Conservation (phyloP, 2,329 filamentous ascomycete species). For the Alternaria panax region DNA sequence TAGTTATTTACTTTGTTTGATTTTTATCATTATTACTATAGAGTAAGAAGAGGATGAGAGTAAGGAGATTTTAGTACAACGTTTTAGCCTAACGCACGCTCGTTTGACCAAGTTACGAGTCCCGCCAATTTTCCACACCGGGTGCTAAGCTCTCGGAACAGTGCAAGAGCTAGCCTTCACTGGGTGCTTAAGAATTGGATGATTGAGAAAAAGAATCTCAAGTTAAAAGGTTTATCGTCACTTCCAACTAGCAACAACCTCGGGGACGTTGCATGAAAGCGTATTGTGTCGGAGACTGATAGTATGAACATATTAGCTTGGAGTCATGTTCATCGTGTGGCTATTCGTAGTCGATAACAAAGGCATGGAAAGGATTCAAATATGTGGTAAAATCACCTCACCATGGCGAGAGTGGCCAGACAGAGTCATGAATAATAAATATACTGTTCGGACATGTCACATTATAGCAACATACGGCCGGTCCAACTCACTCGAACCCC, state of each 20-base stretch:
- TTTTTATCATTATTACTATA: no score
- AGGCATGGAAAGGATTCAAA: background rate
- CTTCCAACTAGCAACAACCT: background rate
- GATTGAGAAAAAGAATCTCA: background rate
- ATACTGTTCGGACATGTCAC: background rate
- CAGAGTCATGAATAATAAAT: background rate
- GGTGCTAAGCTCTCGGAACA: no score
- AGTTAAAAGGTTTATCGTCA: background rate
- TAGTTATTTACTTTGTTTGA: no score
- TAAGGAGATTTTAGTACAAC: no score
- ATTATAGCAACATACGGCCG: background rate
- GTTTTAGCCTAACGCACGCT: no score
- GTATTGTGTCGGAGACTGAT: no score
- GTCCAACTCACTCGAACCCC: constrained; percentile 46
- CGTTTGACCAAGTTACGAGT: no score
- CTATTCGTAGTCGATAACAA: background rate
- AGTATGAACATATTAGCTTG: background rate
- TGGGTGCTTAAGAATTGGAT: no score
- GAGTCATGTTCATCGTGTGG: background rate
- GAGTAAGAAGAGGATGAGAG: no score
- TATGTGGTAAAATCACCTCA: background rate
- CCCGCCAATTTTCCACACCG: no score
- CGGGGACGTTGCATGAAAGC: background rate
- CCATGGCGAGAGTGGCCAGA: no score
- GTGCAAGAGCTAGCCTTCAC: no score